Evolutionary conservation across 176 grass and related monocot genomes (phyloP).

Genomic region (Juncus inflexus): DNA sequence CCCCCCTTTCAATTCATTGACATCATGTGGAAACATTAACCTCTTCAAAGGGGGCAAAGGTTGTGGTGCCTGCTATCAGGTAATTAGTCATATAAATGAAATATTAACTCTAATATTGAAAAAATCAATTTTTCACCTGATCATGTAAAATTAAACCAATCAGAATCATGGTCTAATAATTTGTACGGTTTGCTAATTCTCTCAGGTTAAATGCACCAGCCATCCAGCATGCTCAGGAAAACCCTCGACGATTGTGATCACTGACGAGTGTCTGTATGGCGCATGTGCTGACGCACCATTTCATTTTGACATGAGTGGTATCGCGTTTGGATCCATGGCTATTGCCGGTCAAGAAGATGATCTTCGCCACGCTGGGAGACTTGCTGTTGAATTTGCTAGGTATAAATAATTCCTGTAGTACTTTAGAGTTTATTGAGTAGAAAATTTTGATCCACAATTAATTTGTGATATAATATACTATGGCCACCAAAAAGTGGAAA

Average conservation of each 20-base stretch:
- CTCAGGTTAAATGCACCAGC: constrained; percentile 56
- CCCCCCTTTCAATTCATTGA: constrained; percentile 30
- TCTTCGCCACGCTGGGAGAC: constrained; percentile 76
- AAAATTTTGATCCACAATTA: not conserved
- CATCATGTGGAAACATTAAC: constrained; percentile 14
- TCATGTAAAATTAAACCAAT: too few relatives aligned
- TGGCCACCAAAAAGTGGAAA: too few relatives aligned
- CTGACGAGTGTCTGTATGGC: constrained; percentile 80
- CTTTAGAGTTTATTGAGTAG: not conserved
- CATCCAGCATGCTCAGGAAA: constrained; percentile 44
- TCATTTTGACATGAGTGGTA: constrained; percentile 88
- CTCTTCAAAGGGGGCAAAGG: constrained; percentile 32
- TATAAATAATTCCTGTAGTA: not conserved
- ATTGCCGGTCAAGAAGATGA: constrained; percentile 48
- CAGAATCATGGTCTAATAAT: too few relatives aligned
- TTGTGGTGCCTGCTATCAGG: constrained; percentile 29
- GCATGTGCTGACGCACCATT: constrained; percentile 33
- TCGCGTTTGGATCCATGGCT: constrained; percentile 65
- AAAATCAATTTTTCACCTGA: too few relatives aligned
- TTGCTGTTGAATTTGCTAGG: constrained; percentile 70
- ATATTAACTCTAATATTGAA: too few relatives aligned
- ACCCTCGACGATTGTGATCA: constrained; percentile 58
- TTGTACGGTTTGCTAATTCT: not conserved
- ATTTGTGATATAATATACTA: not conserved
- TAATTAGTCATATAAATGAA: not conserved